These are phyloP conservation scores for Saturnispora sanitii DNA, from an alignment of 805 yeast species.

Conservation along the genomic window DNA sequence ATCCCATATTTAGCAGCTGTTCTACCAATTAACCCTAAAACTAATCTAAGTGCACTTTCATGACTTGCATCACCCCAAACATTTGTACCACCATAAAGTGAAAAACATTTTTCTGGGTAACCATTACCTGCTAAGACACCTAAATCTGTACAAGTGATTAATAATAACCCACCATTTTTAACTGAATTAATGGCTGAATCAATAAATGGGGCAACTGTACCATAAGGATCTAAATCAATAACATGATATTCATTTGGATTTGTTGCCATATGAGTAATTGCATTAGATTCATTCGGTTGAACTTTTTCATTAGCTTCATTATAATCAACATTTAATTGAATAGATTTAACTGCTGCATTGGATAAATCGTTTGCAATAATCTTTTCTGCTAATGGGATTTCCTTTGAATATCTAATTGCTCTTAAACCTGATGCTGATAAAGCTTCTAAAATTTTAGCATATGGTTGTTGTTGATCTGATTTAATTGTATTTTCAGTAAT, in stretches of 20 bases:
- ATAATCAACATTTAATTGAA: slow-evolving; percentile 57
- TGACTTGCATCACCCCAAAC: slow-evolving; percentile 81
- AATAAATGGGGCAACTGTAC: slow-evolving; percentile 91
- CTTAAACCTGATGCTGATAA: slow-evolving; percentile 91
- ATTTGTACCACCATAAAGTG: slow-evolving; percentile 88
- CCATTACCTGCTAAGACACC: slow-evolving; percentile 94
- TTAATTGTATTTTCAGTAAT: slow-evolving; percentile 10
- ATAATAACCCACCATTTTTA: slow-evolving; percentile 73
- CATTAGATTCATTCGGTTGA: slow-evolving; percentile 72
- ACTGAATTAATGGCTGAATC: slow-evolving; percentile 84
- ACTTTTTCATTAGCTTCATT: slow-evolving; percentile 54
- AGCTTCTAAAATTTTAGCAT: slow-evolving; percentile 73
- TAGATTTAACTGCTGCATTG: slow-evolving; percentile 76
- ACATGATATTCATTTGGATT: slow-evolving; percentile 57
- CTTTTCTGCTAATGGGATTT: slow-evolving; percentile 63
- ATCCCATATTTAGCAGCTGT: slow-evolving; percentile 88
- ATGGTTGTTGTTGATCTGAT: slow-evolving; percentile 26
- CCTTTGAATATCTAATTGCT: slow-evolving; percentile 88
- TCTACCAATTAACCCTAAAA: slow-evolving; percentile 61
- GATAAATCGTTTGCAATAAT: slow-evolving; percentile 87
- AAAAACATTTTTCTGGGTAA: slow-evolving; percentile 94
- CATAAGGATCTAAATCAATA: slow-evolving; percentile 94
- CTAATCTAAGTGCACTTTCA: slow-evolving; percentile 85
- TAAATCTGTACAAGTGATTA: slow-evolving; percentile 93
- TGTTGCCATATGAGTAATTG: slow-evolving; percentile 70